Conservation (phyloP, 148 eudicot genomes). For the Camellia japonica region DNA sequence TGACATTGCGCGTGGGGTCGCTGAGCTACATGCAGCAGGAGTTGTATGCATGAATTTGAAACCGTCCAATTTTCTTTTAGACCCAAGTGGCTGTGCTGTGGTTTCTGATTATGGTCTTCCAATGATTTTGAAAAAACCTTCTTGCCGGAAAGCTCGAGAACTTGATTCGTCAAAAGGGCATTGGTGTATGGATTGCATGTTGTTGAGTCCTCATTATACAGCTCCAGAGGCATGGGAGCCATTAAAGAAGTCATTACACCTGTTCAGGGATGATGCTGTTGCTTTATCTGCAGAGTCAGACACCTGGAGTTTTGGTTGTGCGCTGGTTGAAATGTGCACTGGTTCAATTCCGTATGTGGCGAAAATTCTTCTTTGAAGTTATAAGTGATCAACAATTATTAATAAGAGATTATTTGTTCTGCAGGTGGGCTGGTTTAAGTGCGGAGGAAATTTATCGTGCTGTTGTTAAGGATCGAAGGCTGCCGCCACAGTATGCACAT, state of each 20-base stretch:
- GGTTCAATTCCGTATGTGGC: conserved; percentile 80
- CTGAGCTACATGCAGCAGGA: conserved; percentile 96
- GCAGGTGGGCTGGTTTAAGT: conserved; percentile 90
- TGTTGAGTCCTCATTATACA: conserved; percentile 87
- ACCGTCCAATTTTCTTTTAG: conserved; percentile 88
- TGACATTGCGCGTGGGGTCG: conserved; percentile 91
- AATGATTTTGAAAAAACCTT: conserved; percentile 73
- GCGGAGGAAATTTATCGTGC: conserved; percentile 84
- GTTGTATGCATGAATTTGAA: conserved; percentile 90
- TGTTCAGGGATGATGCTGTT: conserved; percentile 82
- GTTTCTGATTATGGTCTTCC: conserved; percentile 94
- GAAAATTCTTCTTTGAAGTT: conserved; percentile 11
- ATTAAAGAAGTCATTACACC: conserved; percentile 64
- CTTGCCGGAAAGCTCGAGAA: conserved; percentile 76
- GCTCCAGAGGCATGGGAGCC: conserved; percentile 99
- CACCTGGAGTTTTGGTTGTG: conserved; percentile 98
- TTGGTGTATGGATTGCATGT: conserved; percentile 93
- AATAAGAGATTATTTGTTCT: conserved; percentile 20
- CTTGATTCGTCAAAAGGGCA: conserved; percentile 67
- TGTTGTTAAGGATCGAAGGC: conserved; percentile 70
- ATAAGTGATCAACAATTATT: background rate
- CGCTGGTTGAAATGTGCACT: conserved; percentile 96
- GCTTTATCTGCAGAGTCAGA: conserved; percentile 89
- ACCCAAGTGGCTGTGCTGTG: conserved; percentile 72
- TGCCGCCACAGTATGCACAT: conserved; percentile 95